Evolutionary conservation across 2,329 filamentous ascomycete species (phyloP), one percentile per base, ranked within the genome.

Genomic region (Aspergillus persii): DNA sequence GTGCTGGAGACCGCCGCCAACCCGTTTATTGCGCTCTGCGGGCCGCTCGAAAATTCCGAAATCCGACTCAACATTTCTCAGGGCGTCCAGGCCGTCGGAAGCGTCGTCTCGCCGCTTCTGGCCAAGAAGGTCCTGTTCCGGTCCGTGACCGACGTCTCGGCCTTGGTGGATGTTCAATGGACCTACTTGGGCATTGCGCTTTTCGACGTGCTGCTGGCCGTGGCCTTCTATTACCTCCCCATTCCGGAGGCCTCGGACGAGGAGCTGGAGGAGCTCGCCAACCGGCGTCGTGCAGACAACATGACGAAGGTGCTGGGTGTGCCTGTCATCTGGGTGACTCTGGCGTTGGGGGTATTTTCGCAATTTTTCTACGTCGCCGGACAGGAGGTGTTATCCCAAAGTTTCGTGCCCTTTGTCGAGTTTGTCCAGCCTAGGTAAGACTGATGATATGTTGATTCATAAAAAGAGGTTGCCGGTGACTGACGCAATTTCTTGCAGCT

Each of bases 181-280:
- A 81, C 85, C 0, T 88, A 88, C 61, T 80, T 88, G 2, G 86
- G 84, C 7, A 87, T 88, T 58, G 80, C 84, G 1, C 77, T 88
- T 11, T 86, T 87, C 65, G 85, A 83, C 30, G 77, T 86, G 50
- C 71, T 82, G 3, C 76, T 88, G 11, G 85, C 85, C 1, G 76
- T 87, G 8, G 78, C 79, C 2, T 87, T 86, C 69, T 86, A 83
- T 68, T 87, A 87, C 63, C 73, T 87, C 1, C 85, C 84, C 2
- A 76, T 88, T 1, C 85, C 86, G 0, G 85, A 88, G 72, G 85
- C 84, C 2, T 83, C 84, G 1, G 84, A 87, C 64, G 79, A 81
- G 15, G 84, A 88, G 62, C 74, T 88, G 3, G 83, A 86, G 61
- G 79, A 82, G 52, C 74, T 83, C 3, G 80, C 81, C 27, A 80